These are phyloP conservation scores for Escovopsis sp. DNA, from an alignment of 2,329 filamentous ascomycete species.

Conservation along the genomic window DNA sequence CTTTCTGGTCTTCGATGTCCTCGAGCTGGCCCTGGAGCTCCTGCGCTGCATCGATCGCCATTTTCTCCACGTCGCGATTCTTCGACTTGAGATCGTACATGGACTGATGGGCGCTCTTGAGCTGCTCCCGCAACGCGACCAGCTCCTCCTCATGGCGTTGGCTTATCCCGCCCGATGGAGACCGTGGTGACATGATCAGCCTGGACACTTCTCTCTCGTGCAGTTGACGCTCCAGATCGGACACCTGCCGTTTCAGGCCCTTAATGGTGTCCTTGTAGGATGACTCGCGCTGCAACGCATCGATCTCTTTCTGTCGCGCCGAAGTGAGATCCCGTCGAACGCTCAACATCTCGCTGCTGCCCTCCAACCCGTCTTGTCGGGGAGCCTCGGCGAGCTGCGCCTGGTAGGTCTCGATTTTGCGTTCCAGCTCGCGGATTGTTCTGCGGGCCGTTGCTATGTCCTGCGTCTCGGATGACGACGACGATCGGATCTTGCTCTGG, in stretches of 20 bases:
- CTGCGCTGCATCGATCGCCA: constrained; percentile 24
- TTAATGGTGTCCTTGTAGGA: constrained; percentile 48
- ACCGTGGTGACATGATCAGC: constrained; percentile 28
- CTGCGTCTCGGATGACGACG: constrained; percentile 32
- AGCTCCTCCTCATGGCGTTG: constrained; percentile 29
- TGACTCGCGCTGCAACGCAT: constrained; percentile 50
- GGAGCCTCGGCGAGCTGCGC: constrained; percentile 22
- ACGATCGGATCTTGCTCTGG: constrained; percentile 30
- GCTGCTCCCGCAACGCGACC: constrained; percentile 42
- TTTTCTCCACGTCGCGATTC: constrained; percentile 36
- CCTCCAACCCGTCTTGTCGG: constrained; percentile 23
- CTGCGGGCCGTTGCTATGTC: constrained; percentile 45
- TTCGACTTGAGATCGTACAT: constrained; percentile 38
- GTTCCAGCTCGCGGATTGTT: constrained; percentile 51
- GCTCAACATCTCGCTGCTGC: constrained; percentile 40
- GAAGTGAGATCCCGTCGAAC: constrained; percentile 48
- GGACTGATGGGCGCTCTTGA: constrained; percentile 44
- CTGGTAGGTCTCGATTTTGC: constrained; percentile 41
- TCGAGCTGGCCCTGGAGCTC: constrained; percentile 40
- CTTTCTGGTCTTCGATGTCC: constrained; percentile 44
- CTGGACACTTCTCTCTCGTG: constrained; percentile 48
- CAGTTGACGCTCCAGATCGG: constrained; percentile 51
- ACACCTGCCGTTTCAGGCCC: constrained; percentile 47
- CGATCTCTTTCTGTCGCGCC: constrained; percentile 51
- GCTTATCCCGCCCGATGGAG: constrained; percentile 17